Base-by-base conservation (phyloP, 768 basidiomycete species). In the Leccinum truebloodii region DNA sequence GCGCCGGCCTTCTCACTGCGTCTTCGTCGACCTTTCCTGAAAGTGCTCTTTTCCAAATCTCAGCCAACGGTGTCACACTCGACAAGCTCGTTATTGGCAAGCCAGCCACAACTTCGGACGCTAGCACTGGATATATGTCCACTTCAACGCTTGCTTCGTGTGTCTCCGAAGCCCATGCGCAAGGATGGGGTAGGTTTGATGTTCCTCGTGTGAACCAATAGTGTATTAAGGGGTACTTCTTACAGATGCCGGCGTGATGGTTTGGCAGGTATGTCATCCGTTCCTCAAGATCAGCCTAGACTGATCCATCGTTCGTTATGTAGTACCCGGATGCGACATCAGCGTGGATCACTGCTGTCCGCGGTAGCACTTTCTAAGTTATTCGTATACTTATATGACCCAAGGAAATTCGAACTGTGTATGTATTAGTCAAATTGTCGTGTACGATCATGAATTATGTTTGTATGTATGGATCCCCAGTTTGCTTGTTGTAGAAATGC, bases 1-100 rank as follows among this genome's bases (percentile, higher is more conserved):
- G n/a, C 63, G 54, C 58, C 39, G 68, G 68, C 18, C 74, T 83
- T 20, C 68, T 83, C 28, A 75, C 67, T 41, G 59, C 67, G 10
- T 81, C 80, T 1, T 79, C 79, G 8, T 69, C 71, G 22, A 59
- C 65, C 6, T 83, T 73, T 71, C 81, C 81, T 1, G 59, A 72
- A 22, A 75, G 78, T 3, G 71, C 79, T 0, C 67, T 84, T 30
- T 80, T 83, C 69, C 75, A 83, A 67, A 82, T 83, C 59, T 69
- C 76, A 24, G 78, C 79, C 3, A 81, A 75, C 60, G 87, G 87
- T 20, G 81, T 90, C 6, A 70, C 81, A 6, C 72, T 86, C 48
- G 71, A 81, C 70, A 91, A 90, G 74, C 77, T 91, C 59, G 86
- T 91, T 56, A 89, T 92, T 64, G 89, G 90, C 4, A 92, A 92